Percentiles rank a stretch among this genome's conserved stretches.
These are phyloP conservation scores for Peronospora tabacina DNA, from an alignment of 352 stramenopile species.

Conservation along the genomic window DNA sequence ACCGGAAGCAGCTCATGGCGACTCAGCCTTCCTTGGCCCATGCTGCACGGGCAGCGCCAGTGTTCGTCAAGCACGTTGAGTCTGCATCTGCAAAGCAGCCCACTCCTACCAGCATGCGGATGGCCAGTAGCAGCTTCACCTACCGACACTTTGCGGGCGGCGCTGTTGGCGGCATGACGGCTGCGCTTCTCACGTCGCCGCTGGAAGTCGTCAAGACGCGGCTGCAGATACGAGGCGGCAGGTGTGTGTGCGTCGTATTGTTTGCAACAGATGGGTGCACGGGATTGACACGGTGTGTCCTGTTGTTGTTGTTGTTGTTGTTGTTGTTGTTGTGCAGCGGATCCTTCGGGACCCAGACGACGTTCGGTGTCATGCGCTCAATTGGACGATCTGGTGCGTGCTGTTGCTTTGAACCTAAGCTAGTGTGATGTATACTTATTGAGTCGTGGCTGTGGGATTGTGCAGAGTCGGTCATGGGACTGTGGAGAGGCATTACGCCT, in stretches of 20 bases:
- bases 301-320: no score
- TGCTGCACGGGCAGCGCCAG: not conserved
- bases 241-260: conserved; percentile 22
- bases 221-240: conserved; percentile 62
- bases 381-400: conserved; percentile 55
- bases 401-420: not conserved
- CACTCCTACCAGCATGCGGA: conserved; percentile 29
- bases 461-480: conserved; percentile 69
- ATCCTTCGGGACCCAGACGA: conserved; percentile 50
- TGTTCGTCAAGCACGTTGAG: conserved; percentile 1
- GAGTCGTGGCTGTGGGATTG: conserved; percentile 1
- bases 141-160: conserved; percentile 69
- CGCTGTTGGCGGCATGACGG: conserved; percentile 74
- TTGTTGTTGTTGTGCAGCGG: conserved; percentile 29
- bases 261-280: not conserved
- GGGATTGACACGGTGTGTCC: conserved; percentile 7
- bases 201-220: conserved; percentile 83
- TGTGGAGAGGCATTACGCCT: conserved; percentile 81
- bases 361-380: conserved; percentile 75
- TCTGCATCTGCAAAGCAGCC: conserved; percentile 7
- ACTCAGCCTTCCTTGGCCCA: not conserved
- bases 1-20: conserved; percentile 12
- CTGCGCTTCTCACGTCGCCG: conserved; percentile 74
- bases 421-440: conserved; percentile 1
- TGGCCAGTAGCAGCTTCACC: conserved; percentile 26